Evolutionary conservation across 208 protist species (phyloP).

Genomic region (Leishmania major): DNA sequence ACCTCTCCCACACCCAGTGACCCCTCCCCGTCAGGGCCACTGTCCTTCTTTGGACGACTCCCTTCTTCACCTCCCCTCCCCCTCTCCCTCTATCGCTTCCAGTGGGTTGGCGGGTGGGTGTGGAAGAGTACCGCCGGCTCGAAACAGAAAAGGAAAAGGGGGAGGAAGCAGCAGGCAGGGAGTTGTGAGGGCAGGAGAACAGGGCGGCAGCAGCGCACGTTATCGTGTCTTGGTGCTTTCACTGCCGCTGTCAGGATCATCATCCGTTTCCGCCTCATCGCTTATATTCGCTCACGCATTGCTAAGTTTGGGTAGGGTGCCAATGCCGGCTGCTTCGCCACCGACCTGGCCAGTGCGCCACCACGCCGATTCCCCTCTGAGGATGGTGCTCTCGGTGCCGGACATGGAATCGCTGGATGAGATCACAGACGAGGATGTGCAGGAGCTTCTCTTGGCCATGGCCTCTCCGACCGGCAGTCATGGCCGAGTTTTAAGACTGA

Average conservation of each 20-base stretch:
- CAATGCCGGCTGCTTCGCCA: conserved; percentile 2
- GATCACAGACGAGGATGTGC: conserved; percentile 36
- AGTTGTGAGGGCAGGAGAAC: too few relatives aligned
- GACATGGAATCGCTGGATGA: conserved; percentile 39
- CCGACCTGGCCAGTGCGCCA: neutral
- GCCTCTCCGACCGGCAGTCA: neutral
- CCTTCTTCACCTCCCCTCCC: neutral
- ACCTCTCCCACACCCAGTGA: neutral
- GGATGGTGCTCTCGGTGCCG: conserved; percentile 27
- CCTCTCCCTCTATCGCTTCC: neutral
- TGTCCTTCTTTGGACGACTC: neutral
- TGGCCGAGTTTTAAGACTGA: neutral
- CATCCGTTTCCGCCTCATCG: neutral
- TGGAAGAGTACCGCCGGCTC: neutral
- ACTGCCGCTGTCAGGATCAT: too few relatives aligned
- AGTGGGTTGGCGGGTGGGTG: neutral
- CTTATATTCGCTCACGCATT: neutral
- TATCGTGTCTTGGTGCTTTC: neutral
- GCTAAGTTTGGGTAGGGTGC: neutral
- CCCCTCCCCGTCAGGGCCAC: neutral
- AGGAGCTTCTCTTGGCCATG: conserved; percentile 28
- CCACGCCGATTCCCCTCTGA: conserved; percentile 2
- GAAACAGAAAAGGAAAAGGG: neutral
- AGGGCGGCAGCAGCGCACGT: neutral
- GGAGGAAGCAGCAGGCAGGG: neutral